Evolutionary conservation across 768 basidiomycete genomes (phyloP).

Genomic region (Boletus fagicola): DNA sequence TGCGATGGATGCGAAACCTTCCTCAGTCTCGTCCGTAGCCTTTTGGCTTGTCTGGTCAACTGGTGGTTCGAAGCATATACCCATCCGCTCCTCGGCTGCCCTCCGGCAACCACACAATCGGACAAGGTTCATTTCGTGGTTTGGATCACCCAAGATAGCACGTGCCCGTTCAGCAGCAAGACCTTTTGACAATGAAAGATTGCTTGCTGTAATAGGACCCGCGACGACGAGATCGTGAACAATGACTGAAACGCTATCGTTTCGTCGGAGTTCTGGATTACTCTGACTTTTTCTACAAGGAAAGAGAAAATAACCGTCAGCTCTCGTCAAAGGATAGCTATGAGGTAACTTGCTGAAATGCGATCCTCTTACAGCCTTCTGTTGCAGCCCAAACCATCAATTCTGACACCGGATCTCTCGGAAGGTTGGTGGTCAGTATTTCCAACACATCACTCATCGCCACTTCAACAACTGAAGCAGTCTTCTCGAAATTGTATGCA

Average conservation of each 20-base stretch:
- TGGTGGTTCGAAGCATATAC: constrained; percentile 14
- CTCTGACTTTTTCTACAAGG: constrained; percentile 43
- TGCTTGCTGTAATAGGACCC: constrained; percentile 61
- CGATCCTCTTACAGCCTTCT: constrained; percentile 53
- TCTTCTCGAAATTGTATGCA: constrained; percentile 69
- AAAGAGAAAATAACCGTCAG: not conserved
- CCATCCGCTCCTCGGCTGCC: constrained; percentile 14
- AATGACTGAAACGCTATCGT: constrained; percentile 54
- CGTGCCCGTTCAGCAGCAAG: constrained; percentile 64
- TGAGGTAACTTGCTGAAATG: constrained; percentile 43
- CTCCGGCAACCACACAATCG: constrained; percentile 43
- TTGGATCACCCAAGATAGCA: constrained; percentile 46
- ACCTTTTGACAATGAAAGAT: constrained; percentile 61
- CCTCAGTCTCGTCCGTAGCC: constrained; percentile 46
- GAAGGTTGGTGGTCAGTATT: constrained; percentile 55
- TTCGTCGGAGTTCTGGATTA: constrained; percentile 40
- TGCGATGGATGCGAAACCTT: constrained; percentile 48
- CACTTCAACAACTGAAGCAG: constrained; percentile 55
- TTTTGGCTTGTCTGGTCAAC: constrained; percentile 21
- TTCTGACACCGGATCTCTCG: constrained; percentile 70
- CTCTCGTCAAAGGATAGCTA: not conserved
- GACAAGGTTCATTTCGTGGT: constrained; percentile 44
- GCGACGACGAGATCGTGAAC: constrained; percentile 57
- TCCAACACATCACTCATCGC: constrained; percentile 68
- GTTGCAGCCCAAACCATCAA: constrained; percentile 65